A percentile compares a stretch with the other conserved stretches of the same genome.
Conservation (phyloP, 208 protist genomes). For the Leishmania martiniquensis region DNA sequence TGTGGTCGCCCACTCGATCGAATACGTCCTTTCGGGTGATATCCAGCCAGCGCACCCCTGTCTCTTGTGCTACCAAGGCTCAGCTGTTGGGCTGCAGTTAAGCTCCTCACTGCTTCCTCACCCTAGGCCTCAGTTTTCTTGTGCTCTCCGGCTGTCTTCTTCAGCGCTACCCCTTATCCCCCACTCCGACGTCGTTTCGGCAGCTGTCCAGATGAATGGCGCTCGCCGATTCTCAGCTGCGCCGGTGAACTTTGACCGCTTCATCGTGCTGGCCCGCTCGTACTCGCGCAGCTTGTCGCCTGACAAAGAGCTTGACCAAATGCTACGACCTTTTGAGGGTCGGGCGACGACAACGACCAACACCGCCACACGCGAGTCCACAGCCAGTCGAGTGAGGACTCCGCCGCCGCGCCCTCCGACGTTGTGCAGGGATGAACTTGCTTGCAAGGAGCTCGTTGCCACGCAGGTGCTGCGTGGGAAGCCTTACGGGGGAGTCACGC, state of each 20-base stretch:
- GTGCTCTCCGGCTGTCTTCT: not conserved
- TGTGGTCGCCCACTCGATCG: not conserved
- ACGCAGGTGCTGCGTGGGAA: not conserved
- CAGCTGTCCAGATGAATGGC: conserved; percentile 6
- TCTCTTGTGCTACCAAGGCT: not conserved
- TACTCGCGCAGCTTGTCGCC: conserved; percentile 65
- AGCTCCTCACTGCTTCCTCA: not conserved
- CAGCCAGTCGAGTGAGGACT: conserved; percentile 1
- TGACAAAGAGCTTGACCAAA: conserved; percentile 75
- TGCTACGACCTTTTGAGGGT: conserved; percentile 45
- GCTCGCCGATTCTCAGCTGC: conserved; percentile 34
- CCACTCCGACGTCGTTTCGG: not conserved
- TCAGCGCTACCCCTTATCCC: not conserved
- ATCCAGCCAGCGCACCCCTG: not conserved
- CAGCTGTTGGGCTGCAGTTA: not conserved
- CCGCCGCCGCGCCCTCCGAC: not conserved
- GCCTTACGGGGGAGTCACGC: not conserved
- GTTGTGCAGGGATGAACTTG: not conserved
- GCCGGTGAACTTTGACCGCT: conserved; percentile 71
- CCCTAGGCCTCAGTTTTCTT: not conserved
- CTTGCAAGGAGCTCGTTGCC: not conserved
- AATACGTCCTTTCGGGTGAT: not conserved
- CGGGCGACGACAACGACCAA: not conserved
- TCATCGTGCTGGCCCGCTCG: conserved; percentile 54
- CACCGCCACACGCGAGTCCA: not conserved